A percentile compares a stretch with the other conserved stretches of the same genome.
Evolutionary conservation across 345 rosid species (phyloP).

Genomic region (Aquilaria sinensis): DNA sequence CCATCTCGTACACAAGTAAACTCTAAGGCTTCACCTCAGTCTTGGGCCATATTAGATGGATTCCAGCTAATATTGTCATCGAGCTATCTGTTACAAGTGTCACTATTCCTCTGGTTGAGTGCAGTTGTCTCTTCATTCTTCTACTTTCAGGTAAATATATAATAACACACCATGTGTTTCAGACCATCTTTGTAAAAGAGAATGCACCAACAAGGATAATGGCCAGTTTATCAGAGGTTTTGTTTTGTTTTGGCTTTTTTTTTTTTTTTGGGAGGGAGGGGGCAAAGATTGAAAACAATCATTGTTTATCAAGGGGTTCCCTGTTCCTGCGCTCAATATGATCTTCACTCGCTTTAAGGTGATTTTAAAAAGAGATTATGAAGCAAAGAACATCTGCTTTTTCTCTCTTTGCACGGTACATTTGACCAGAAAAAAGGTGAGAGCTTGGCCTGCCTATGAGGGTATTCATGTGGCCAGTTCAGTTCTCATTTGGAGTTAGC

Average conservation of each 20-base stretch:
- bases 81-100: constrained; percentile 64
- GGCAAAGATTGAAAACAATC: too few relatives aligned
- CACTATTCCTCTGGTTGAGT: constrained; percentile 89
- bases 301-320: background rate
- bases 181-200: too few relatives aligned
- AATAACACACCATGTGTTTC: too few relatives aligned
- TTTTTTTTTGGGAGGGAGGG: background rate
- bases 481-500: background rate
- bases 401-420: background rate
- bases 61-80: constrained; percentile 72
- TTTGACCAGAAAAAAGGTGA: background rate
- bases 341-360: too few relatives aligned
- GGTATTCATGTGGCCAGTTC: too few relatives aligned
- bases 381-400: background rate
- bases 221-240: background rate
- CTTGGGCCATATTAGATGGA: constrained; percentile 80
- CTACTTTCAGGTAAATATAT: constrained; percentile 74
- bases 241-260: background rate
- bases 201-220: too few relatives aligned
- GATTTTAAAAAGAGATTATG: too few relatives aligned
- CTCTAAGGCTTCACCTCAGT: constrained; percentile 42
- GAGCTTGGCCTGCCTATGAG: too few relatives aligned
- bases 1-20: constrained; percentile 44
- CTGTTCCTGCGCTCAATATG: background rate
- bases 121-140: constrained; percentile 94